Percentiles rank a stretch among this genome's conserved stretches.
Evolutionary conservation across 805 yeast genomes (phyloP).

Genomic region (Suhomyces emberorum): DNA sequence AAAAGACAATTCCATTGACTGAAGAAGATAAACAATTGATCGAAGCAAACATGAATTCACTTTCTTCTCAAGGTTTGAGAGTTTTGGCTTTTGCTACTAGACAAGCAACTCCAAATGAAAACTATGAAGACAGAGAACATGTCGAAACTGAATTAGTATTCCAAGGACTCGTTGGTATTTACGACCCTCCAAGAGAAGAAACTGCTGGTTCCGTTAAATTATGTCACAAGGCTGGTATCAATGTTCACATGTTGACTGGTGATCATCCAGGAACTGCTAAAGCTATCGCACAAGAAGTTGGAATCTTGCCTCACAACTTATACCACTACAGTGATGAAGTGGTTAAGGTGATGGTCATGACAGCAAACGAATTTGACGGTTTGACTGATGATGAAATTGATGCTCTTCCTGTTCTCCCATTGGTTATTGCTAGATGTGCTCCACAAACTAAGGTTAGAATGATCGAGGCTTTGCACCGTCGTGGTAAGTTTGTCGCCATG

Average conservation of each 20-base stretch:
- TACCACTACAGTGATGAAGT: conserved; percentile 55
- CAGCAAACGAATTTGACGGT: conserved; percentile 34
- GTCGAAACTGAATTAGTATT: conserved; percentile 56
- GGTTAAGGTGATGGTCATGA: conserved; percentile 45
- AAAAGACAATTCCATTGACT: conserved; percentile 28
- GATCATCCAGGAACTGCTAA: conserved; percentile 77
- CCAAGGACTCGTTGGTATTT: conserved; percentile 70
- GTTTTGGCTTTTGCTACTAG: conserved; percentile 56
- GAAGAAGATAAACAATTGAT: conserved; percentile 39
- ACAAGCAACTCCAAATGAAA: conserved; percentile 18
- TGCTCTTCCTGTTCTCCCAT: conserved; percentile 34
- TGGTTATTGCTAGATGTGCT: conserved; percentile 40
- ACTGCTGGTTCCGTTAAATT: conserved; percentile 59
- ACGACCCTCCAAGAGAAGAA: conserved; percentile 77
- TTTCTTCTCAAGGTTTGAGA: conserved; percentile 66
- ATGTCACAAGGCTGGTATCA: conserved; percentile 73
- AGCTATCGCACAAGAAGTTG: conserved; percentile 80
- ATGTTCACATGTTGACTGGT: conserved; percentile 80
- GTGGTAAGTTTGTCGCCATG: conserved; percentile 37
- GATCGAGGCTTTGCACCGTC: conserved; percentile 40
- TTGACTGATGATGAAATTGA: conserved; percentile 33
- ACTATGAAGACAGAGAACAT: conserved; percentile 22
- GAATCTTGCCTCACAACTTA: conserved; percentile 59
- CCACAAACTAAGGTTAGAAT: conserved; percentile 41
- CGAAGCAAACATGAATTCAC: conserved; percentile 53